Base-by-base conservation (phyloP, 495 filamentous ascomycete species). In the Cenococcum geophilum region DNA sequence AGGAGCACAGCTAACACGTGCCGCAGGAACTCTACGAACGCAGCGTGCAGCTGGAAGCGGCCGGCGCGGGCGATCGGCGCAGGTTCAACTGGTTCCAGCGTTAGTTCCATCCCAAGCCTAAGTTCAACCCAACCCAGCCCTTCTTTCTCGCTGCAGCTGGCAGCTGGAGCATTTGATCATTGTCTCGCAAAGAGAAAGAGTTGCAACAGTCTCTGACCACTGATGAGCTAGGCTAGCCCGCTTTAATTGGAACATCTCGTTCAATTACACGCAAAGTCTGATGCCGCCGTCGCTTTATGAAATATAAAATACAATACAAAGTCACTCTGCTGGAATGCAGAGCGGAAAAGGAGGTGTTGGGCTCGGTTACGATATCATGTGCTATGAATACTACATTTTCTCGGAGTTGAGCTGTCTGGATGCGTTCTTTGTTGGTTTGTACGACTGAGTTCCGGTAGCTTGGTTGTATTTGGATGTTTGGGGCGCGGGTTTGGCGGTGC, bases 11-110 rank as follows among this genome's bases (percentile, higher is more conserved):
- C 55, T 58, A 35, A 55, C 35, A 35, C 5, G n/a, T 42, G 51
- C 25, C 0, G 5, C 54, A 86, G 83, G 82, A 84, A 18, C 77
- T 86, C 21, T 85, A 85, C 69, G 80, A 84, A 58, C 79, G 82
- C 57, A 83, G 80, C 67, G 58, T 82, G 9, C 73, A 78, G 55
- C 74, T 84, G 37, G 83, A 86, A 71, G 60, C 68, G 14, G 62
- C 63, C 10, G 65, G 62, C 52, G 66, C 60, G 1, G 62, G 63
- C 37, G 63, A 65, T 21, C 55, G 58, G 35, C 43, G 55, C 36
- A 60, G 60, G 45, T 61, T 65, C 48, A 66, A 66, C 45, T 69
- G 66, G 66, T 66, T 69, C 63, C 66, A 69, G 55, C 66, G 66
- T 65, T 69, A 66, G 63, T 69, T 48, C 52, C 58, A 52, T 52